A percentile compares a stretch with the other conserved stretches of the same genome.
Evolutionary conservation across 768 basidiomycete genomes (phyloP).

Genomic region (Pholiota conissans): DNA sequence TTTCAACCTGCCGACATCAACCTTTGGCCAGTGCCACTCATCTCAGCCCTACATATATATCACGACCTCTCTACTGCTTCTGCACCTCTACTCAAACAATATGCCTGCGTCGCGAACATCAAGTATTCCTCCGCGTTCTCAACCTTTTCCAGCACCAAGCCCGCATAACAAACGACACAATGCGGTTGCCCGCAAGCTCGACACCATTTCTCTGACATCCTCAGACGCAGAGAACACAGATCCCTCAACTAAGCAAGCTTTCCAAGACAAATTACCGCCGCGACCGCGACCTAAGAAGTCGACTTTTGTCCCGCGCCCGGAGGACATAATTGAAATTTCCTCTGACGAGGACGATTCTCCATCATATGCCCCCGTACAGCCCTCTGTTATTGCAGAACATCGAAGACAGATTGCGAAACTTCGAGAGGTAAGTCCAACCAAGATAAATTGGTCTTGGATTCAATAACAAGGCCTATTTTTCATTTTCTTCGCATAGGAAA

Average conservation of each 20-base stretch:
- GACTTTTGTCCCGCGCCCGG: constrained; percentile 1
- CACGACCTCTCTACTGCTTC: constrained; percentile 6
- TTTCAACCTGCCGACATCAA: neutral
- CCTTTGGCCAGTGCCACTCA: neutral
- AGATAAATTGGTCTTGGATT: neutral
- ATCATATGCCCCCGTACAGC: neutral
- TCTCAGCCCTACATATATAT: too few species aligned
- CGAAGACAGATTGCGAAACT: constrained; percentile 41
- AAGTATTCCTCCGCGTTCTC: constrained; percentile 15
- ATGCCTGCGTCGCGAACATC: constrained; percentile 33
- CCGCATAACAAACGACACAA: constrained; percentile 9
- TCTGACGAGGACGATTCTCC: constrained; percentile 49
- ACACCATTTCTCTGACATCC: constrained; percentile 31
- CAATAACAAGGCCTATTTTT: neutral
- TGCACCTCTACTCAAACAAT: constrained; percentile 2
- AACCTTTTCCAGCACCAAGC: constrained; percentile 15
- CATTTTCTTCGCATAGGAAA: constrained; percentile 27
- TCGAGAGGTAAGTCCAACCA: constrained; percentile 38
- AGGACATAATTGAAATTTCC: constrained; percentile 55
- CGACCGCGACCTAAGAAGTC: constrained; percentile 15
- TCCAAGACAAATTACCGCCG: constrained; percentile 17
- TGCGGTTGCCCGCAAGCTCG: constrained; percentile 1
- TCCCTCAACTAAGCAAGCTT: neutral
- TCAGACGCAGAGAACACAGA: constrained; percentile 27
- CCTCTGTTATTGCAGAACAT: constrained; percentile 30